Evolutionary conservation across 139 green algal species (phyloP).

Genomic region (Chlorella sp.): DNA sequence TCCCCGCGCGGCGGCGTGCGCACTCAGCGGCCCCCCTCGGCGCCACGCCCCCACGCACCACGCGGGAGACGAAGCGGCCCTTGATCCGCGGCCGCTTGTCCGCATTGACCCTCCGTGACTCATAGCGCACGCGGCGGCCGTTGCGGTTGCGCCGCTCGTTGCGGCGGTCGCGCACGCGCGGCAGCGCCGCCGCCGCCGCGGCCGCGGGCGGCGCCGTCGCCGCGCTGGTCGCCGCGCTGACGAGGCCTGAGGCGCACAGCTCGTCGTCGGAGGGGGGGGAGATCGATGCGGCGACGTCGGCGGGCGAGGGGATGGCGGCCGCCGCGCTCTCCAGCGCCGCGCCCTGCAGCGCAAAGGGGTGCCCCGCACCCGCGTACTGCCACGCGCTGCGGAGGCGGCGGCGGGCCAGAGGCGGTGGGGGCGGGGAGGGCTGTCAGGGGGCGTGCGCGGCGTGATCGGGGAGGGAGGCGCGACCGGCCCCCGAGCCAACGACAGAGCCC

Average conservation of each 20-base stretch:
- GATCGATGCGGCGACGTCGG: constrained; percentile 22
- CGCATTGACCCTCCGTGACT: constrained; percentile 65
- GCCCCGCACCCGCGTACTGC: background rate
- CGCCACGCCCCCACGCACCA: background rate
- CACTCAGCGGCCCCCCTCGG: background rate
- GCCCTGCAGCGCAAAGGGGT: constrained; percentile 12
- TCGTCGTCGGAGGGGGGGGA: background rate
- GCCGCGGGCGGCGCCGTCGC: background rate
- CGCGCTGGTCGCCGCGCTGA: background rate
- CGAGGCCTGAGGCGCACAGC: background rate
- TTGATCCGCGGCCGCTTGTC: constrained; percentile 75
- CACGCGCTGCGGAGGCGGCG: background rate
- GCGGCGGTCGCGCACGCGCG: background rate
- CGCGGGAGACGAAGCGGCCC: constrained; percentile 61
- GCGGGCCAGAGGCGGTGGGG: background rate
- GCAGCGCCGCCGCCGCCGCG: background rate
- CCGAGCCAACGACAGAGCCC: background rate
- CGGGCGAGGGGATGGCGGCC: constrained; percentile 10
- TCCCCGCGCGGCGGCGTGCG: too few species aligned
- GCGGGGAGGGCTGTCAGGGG: background rate
- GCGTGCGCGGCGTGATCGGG: too few species aligned
- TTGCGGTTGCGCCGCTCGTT: background rate
- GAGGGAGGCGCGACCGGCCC: background rate
- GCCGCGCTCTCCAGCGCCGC: background rate
- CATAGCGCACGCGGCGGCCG: background rate